Percentiles rank a stretch among this genome's conserved stretches.
These are phyloP conservation scores for Mallotus japonicus DNA, from an alignment of 441 rosid species.

Conservation along the genomic window DNA sequence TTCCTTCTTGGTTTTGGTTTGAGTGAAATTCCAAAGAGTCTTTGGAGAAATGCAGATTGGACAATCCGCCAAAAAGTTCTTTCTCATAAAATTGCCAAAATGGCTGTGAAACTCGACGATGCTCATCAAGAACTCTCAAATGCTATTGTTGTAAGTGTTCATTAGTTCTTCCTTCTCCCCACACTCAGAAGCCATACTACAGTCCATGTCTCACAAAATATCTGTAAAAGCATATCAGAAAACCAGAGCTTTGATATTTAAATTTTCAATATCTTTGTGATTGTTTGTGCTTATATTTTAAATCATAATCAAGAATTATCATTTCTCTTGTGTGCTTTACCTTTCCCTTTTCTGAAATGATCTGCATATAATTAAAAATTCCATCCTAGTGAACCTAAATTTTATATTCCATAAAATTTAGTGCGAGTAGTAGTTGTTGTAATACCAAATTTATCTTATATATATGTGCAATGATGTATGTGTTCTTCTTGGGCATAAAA, in stretches of 20 bases:
- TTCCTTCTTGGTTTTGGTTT: conserved; percentile 99
- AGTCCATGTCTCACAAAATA: neutral
- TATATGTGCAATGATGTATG: neutral
- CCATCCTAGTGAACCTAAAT: neutral
- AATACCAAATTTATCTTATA: neutral
- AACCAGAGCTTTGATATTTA: neutral
- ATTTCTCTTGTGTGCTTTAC: neutral
- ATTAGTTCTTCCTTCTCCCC: neutral
- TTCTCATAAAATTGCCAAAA: conserved; percentile 93
- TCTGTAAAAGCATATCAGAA: neutral
- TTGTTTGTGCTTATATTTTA: neutral
- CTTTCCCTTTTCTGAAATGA: neutral
- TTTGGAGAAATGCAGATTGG: conserved; percentile 94
- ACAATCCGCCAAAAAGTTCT: conserved; percentile 89
- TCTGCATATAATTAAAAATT: neutral
- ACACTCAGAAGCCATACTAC: neutral
- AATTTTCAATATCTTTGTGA: neutral
- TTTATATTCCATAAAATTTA: neutral
- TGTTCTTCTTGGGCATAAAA: neutral
- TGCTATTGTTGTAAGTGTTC: conserved; percentile 84
- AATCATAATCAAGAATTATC: neutral
- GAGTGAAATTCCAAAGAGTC: conserved; percentile 89
- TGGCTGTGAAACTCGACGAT: conserved; percentile 92
- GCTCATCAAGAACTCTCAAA: conserved; percentile 98
- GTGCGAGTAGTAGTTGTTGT: neutral